Conservation (phyloP, 2,329 filamentous ascomycete genomes). For the Penicillium aurantiogriseum region DNA sequence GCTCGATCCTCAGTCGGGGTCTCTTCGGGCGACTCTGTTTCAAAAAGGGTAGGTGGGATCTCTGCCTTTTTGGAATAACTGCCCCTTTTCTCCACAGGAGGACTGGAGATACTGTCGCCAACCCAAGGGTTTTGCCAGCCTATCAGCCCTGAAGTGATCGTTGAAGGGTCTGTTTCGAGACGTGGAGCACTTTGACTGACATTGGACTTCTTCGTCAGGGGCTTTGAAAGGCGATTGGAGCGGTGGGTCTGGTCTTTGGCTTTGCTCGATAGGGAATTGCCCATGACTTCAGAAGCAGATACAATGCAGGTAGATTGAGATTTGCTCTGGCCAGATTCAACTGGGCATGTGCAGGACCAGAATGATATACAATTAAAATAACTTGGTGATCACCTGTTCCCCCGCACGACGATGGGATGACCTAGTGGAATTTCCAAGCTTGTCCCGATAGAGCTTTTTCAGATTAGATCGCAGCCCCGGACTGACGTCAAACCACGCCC, state of each 20-base stretch:
- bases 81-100: slow-evolving; percentile 10
- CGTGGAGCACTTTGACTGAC: slow-evolving; percentile 15
- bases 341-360: slow-evolving; percentile 1
- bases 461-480: slow-evolving; percentile 23
- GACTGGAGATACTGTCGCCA: slow-evolving; percentile 23
- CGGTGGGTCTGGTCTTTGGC: slow-evolving; percentile 34
- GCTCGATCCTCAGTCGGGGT: neutral
- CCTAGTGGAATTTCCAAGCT: slow-evolving; percentile 6
- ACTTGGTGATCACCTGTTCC: slow-evolving; percentile 8
- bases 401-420: slow-evolving; percentile 6
- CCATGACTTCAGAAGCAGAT: slow-evolving; percentile 31
- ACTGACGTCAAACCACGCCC: slow-evolving; percentile 28
- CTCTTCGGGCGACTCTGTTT: slow-evolving; percentile 11
- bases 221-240: slow-evolving; percentile 40
- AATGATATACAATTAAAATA: slow-evolving; percentile 12
- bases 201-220: slow-evolving; percentile 29
- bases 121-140: slow-evolving; percentile 40
- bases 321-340: slow-evolving; percentile 9
- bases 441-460: slow-evolving; percentile 1
- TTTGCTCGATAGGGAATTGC: slow-evolving; percentile 36
- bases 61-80: slow-evolving; percentile 12
- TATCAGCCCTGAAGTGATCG: slow-evolving; percentile 18
- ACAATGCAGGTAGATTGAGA: slow-evolving; percentile 12
- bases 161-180: slow-evolving; percentile 7
- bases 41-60: slow-evolving; percentile 19